Percentiles rank a stretch among this genome's conserved stretches.
phyloP scores from a whole-genome alignment of 2,329 filamentous ascomycete species.

The Botryotinia calthae region DNA sequence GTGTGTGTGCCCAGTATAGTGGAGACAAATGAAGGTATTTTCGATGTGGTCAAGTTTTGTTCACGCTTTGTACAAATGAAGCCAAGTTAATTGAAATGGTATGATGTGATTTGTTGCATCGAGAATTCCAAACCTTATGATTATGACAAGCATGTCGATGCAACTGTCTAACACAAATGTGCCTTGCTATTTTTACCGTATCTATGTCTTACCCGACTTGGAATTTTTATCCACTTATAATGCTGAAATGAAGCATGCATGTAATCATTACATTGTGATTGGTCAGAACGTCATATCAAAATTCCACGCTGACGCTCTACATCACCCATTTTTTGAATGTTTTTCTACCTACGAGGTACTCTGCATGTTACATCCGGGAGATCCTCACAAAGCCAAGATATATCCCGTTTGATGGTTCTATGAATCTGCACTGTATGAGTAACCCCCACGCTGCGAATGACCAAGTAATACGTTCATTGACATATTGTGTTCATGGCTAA shows the following conservation, averaged over 20 bases:
- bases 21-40: neutral
- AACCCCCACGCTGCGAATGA: constrained; percentile 3
- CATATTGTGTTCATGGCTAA: neutral
- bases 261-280: neutral
- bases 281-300: neutral
- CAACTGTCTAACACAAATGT: no score
- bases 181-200: neutral
- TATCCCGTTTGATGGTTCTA: neutral
- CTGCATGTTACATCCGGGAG: constrained; percentile 6
- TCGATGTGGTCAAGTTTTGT: neutral
- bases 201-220: neutral
- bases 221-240: constrained; percentile 1
- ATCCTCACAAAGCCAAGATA: neutral
- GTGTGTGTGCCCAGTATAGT: neutral
- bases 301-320: neutral
- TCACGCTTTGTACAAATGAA: neutral
- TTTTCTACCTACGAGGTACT: neutral
- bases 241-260: constrained; percentile 1
- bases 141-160: neutral
- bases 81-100: neutral
- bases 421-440: neutral
- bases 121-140: neutral
- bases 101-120: neutral
- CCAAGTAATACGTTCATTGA: neutral
- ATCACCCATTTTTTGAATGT: neutral